Base-by-base conservation (phyloP, 352 stramenopile species). In the Globisporangium yorkense region DNA sequence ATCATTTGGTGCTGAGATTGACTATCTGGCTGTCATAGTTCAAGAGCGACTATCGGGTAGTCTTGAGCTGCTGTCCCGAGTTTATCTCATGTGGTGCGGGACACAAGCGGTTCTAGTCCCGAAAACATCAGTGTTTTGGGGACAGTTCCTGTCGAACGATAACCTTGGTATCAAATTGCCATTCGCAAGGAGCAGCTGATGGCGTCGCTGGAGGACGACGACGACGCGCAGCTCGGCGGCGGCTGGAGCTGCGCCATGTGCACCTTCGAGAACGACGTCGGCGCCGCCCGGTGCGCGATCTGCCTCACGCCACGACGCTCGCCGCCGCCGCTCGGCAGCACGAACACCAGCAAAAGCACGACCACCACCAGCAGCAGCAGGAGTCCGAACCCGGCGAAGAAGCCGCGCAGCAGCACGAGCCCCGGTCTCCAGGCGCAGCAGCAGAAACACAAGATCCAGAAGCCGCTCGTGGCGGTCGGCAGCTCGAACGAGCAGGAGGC, bases 231-330 rank as follows among this genome's bases (percentile, higher is more conserved):
- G 45, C 12, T 20, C 0, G 12, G 3, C 20, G 8, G 56, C 41
- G 33, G 35, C 46, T 94, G 84, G 84, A 80, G 61, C 63, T 94
- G 84, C 62, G 57, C 66, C 45, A 72, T 70, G 46, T 94, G 84
- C 63, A 92, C 84, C 51, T 92, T 83, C 63, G 72, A 88, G 70
- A 94, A 94, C 54, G 69, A 63, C 7, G 41, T 48, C 8, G 24
- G 4, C 1, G 49, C 51, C 21, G n/a, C n/a, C 3, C 67, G 68
- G 56, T 94, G 84, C 57, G 68, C 59, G 21, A 88, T 92, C 51
- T 94, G 84, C 57, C 31, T 68, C 33, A 59, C 59, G 37, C 57
- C 59, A 21, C 53, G 52, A 21, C 50, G 13, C 13, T 31, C 39
- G 21, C 52, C 21, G 57, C 50, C 50, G 5, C 40, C 12, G 13